Base-by-base conservation (phyloP, 345 rosid species). In the Ailanthus altissimus region DNA sequence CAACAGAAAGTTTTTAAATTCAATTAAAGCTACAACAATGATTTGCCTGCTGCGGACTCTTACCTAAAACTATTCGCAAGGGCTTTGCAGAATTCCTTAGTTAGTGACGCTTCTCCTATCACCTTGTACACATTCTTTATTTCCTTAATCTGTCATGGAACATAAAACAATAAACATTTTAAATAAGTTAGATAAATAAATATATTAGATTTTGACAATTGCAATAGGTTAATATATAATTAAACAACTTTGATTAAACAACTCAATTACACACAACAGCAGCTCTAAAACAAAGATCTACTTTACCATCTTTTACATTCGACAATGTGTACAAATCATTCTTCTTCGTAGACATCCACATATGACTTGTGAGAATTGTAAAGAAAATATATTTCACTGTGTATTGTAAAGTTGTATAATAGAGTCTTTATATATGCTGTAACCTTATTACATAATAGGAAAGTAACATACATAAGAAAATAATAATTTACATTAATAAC, bases 61-160 rank as follows among this genome's bases (percentile, higher is more conserved):
- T n/a, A 91, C 97, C 90, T 90, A 84, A 91, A 93, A 75, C 72
- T 83, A 46, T 83, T 79, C 40, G 97, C 97, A 81, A 94, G 88
- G 14, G 81, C 78, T 70, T 85, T 81, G 77, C 97, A 94, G 36
- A 88, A 86, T 49, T 89, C 93, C 18, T 60, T 83, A 59, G 76
- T 77, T 78, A 90, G 73, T 47, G 91, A 70, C 50, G 83, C 87
- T 68, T 86, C 85, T 65, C 94, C 89, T 46, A 85, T 81, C 67
- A 88, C 91, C 86, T 88, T 92, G 76, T 83, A 90, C n/a, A 82
- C 84, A 75, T 60, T 87, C 86, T 92, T 89, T 93, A 94, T 81
- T 74, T 92, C 92, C 78, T 86, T 81, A 73, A 94, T 84, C 98
- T 94, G 60, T 61, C 58, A 45, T 23, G 8, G 62, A 68, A 81